These are phyloP conservation scores for Paecilomyces formosus DNA, from an alignment of 2,329 filamentous ascomycete species.

Conservation along the genomic window DNA sequence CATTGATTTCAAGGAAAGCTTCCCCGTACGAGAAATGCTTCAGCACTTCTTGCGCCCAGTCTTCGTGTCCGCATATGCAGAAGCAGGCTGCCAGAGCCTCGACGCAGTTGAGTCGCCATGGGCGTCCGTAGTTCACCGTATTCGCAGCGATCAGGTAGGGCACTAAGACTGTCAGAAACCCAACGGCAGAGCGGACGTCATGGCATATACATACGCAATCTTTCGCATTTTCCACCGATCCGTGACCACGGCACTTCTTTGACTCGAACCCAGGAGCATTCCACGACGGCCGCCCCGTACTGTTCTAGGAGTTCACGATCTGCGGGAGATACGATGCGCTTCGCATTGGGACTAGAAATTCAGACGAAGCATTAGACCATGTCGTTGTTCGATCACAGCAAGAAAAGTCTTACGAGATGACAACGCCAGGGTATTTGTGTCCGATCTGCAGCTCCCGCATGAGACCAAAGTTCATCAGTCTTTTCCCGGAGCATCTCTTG, in stretches of 20 bases:
- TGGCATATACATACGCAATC: slow-evolving; percentile 46
- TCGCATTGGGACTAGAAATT: slow-evolving; percentile 66
- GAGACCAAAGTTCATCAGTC: slow-evolving; percentile 81
- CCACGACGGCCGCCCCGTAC: slow-evolving; percentile 89
- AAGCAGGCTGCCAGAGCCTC: slow-evolving; percentile 92
- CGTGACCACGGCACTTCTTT: slow-evolving; percentile 83
- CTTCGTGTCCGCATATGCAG: slow-evolving; percentile 80
- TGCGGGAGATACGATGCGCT: slow-evolving; percentile 72
- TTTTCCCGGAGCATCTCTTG: slow-evolving; percentile 92
- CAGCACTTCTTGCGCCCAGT: slow-evolving; percentile 83
- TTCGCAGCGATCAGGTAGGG: slow-evolving; percentile 97
- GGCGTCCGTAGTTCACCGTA: slow-evolving; percentile 92
- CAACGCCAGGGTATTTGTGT: slow-evolving; percentile 83
- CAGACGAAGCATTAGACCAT: slow-evolving; percentile 1
- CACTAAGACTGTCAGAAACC: slow-evolving; percentile 35
- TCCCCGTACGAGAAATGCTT: slow-evolving; percentile 81
- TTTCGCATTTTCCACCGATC: slow-evolving; percentile 89
- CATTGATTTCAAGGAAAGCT: slow-evolving; percentile 87
- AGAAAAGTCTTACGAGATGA: slow-evolving; percentile 59
- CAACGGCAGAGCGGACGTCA: neutral
- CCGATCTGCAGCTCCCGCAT: slow-evolving; percentile 91
- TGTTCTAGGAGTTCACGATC: slow-evolving; percentile 76
- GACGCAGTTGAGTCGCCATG: slow-evolving; percentile 91
- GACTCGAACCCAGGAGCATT: slow-evolving; percentile 93
- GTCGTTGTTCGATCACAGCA: neutral